Conservation (phyloP, 1,284 basidiomycete species). For the Moesziomyces sp. region DNA sequence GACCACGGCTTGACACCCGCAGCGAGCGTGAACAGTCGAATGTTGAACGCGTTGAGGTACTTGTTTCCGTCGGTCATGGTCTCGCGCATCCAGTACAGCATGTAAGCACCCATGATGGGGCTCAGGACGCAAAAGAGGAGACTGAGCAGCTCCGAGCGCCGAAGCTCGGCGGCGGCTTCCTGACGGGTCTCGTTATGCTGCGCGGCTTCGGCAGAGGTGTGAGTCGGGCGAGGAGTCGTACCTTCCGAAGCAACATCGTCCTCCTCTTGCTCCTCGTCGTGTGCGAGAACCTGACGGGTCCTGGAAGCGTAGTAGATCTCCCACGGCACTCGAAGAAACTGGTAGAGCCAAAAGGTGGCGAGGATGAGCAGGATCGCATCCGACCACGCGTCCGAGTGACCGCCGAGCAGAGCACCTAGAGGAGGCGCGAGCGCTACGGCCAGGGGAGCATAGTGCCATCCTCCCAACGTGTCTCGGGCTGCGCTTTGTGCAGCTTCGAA, state of each 20-base stretch:
- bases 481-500: conserved; percentile 76
- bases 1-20: conserved; percentile 67
- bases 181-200: conserved; percentile 31
- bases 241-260: conserved; percentile 7
- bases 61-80: conserved; percentile 63
- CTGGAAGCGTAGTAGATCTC: conserved; percentile 45
- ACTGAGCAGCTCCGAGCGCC: conserved; percentile 63
- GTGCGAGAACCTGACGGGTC: conserved; percentile 56
- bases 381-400: conserved; percentile 68
- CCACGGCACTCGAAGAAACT: conserved; percentile 56
- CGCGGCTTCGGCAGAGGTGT: conserved; percentile 7
- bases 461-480: conserved; percentile 41
- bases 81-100: conserved; percentile 64
- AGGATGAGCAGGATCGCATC: conserved; percentile 68
- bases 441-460: conserved; percentile 61
- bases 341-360: conserved; percentile 67
- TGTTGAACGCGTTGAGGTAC: conserved; percentile 65
- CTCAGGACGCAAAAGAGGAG: conserved; percentile 63
- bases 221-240: background rate
- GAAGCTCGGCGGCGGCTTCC: conserved; percentile 59
- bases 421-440: conserved; percentile 58
- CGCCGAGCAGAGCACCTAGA: conserved; percentile 56
- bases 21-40: conserved; percentile 67
- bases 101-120: conserved; percentile 64
- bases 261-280: conserved; percentile 48